Conservation (phyloP, 2,329 filamentous ascomycete genomes). For the Fusarium piperis region DNA sequence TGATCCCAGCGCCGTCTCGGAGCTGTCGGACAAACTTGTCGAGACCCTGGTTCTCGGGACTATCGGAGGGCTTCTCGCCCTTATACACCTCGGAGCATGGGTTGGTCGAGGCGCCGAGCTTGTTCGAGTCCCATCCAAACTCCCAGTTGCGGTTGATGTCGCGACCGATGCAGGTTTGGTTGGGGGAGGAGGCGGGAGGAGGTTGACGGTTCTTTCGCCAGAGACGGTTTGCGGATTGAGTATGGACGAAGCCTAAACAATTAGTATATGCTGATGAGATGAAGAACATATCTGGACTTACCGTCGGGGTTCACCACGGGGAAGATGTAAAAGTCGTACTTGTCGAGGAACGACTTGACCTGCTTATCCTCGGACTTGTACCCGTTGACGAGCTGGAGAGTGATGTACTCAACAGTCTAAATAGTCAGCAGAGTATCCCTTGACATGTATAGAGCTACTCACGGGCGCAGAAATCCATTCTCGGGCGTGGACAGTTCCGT, state of each 20-base stretch:
- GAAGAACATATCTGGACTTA: conserved; percentile 13
- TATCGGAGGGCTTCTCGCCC: conserved; percentile 52
- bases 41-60: conserved; percentile 59
- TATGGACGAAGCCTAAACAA: conserved; percentile 54
- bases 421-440: neutral
- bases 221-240: conserved; percentile 57
- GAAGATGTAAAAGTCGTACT: conserved; percentile 67
- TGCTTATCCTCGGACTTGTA: conserved; percentile 50
- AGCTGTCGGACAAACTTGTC: conserved; percentile 45
- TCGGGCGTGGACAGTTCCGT: conserved; percentile 63
- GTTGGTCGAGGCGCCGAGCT: conserved; percentile 57
- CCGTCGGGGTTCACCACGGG: conserved; percentile 61
- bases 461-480: conserved; percentile 65
- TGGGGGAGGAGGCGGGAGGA: conserved; percentile 32
- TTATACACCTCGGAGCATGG: conserved; percentile 59
- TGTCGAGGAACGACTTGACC: conserved; percentile 58
- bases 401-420: conserved; percentile 58
- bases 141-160: conserved; percentile 67
- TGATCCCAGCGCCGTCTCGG: conserved; percentile 49
- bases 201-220: conserved; percentile 64
- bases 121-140: conserved; percentile 56
- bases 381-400: conserved; percentile 55
- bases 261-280: neutral
- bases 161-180: conserved; percentile 55
- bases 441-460: conserved; percentile 52